phyloP scores from a whole-genome alignment of 176 grass and related monocot genomes.

The Metroxylon sagu region DNA sequence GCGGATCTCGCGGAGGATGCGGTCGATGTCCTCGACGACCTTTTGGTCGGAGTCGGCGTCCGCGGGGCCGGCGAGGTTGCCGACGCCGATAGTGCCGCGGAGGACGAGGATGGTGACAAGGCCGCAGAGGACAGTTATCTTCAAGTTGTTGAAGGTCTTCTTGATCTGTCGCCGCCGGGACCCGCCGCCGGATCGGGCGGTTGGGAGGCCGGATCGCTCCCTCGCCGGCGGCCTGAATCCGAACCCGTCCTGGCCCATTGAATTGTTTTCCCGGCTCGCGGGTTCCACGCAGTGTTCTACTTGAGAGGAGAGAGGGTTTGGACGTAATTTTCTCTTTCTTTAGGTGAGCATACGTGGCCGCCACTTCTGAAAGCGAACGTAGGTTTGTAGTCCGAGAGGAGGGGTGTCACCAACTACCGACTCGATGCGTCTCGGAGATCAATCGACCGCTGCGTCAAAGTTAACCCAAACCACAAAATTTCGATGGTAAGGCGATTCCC shows the following conservation, averaged over 20 bases:
- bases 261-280: constrained; percentile 3
- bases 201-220: not conserved
- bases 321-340: too few relatives aligned
- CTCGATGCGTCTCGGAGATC: too few relatives aligned
- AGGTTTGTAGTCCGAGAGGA: too few relatives aligned
- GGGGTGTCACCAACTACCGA: too few relatives aligned
- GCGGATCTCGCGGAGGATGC: constrained; percentile 87
- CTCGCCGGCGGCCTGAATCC: constrained; percentile 24
- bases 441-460: too few relatives aligned
- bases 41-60: constrained; percentile 32
- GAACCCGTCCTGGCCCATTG: constrained; percentile 43
- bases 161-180: constrained; percentile 47
- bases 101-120: constrained; percentile 51
- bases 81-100: constrained; percentile 25
- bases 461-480: too few relatives aligned
- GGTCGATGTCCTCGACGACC: constrained; percentile 87
- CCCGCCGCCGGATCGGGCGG: not conserved
- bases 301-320: too few relatives aligned
- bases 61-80: not conserved
- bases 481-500: too few relatives aligned
- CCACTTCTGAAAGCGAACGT: too few relatives aligned
- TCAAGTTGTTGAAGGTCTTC: constrained; percentile 95
- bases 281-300: not conserved
- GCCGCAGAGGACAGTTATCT: constrained; percentile 81
- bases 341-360: too few relatives aligned